phyloP scores from a whole-genome alignment of 1,284 basidiomycete genomes.

The Meripilus lineatus region DNA sequence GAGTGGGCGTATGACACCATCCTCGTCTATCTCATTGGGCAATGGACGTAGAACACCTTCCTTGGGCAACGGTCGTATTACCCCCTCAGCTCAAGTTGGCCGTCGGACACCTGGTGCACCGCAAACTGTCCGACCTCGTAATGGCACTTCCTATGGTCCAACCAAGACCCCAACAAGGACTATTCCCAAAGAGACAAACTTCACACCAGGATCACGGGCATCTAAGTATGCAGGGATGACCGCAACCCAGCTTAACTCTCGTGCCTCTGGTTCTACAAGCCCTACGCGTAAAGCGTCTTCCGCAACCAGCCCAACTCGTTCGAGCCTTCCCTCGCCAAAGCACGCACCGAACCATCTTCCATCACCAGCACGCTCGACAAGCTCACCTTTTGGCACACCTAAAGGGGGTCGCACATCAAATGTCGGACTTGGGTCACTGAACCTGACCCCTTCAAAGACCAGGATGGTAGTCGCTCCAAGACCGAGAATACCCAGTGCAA shows the following conservation, averaged over 20 bases:
- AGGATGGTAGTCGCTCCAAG: conserved; percentile 49
- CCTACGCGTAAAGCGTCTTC: conserved; percentile 24
- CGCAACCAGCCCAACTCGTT: conserved; percentile 33
- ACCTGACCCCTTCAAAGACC: conserved; percentile 37
- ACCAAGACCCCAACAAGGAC: conserved; percentile 18
- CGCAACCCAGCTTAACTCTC: conserved; percentile 68
- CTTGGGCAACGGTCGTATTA: conserved; percentile 33
- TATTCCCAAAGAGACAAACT: conserved; percentile 33
- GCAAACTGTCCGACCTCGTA: conserved; percentile 19
- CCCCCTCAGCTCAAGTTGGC: conserved; percentile 24
- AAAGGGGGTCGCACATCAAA: conserved; percentile 41
- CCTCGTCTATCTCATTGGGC: conserved; percentile 44
- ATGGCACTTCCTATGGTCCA: conserved; percentile 11
- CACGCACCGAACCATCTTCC: conserved; percentile 21
- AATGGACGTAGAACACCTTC: conserved; percentile 54
- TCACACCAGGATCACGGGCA: conserved; percentile 79
- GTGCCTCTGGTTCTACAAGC: conserved; percentile 29
- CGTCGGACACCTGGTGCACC: conserved; percentile 24
- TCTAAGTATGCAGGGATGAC: conserved; percentile 81
- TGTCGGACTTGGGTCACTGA: conserved; percentile 36
- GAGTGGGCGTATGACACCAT: conserved; percentile 39
- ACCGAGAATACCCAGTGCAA: conserved; percentile 61
- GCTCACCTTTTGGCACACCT: conserved; percentile 61
- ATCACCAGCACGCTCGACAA: conserved; percentile 30
- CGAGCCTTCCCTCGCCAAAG: conserved; percentile 24